phyloP scores from a whole-genome alignment of 176 grass and related monocot genomes.

The Melocanna baccifera region DNA sequence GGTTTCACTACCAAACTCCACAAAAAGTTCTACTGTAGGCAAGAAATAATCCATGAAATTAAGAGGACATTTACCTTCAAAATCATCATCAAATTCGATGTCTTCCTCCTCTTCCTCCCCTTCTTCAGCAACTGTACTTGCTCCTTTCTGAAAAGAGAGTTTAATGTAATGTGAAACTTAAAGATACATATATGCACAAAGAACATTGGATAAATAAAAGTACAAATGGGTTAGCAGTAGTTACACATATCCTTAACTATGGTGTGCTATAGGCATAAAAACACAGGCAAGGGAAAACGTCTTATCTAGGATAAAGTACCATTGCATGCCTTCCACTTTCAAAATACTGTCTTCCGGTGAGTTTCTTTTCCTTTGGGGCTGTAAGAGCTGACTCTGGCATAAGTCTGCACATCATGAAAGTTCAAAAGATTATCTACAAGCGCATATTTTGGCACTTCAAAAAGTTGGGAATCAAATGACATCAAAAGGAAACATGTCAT shows the following conservation, averaged over 20 bases:
- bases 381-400: conserved; percentile 97
- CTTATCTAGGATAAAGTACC: conserved; percentile 43
- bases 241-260: conserved; percentile 26
- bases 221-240: not conserved
- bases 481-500: not conserved
- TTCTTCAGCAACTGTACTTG: conserved; percentile 60
- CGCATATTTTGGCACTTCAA: not conserved
- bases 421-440: conserved; percentile 26
- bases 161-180: conserved; percentile 17
- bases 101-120: conserved; percentile 95
- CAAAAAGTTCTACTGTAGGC: not conserved
- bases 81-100: conserved; percentile 89
- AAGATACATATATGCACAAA: not conserved
- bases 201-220: conserved; percentile 5
- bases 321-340: conserved; percentile 82
- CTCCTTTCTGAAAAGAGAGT: conserved; percentile 70
- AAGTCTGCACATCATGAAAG: conserved; percentile 57
- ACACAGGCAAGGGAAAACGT: not conserved
- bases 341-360: conserved; percentile 83
- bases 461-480: not conserved
- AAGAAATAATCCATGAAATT: not conserved
- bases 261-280: not conserved
- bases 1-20: not conserved
- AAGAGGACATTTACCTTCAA: conserved; percentile 69
- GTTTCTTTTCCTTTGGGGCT: conserved; percentile 83